Evolutionary conservation across 495 filamentous ascomycete genomes (phyloP).

Genomic region (Chaetomidium leptoderma): DNA sequence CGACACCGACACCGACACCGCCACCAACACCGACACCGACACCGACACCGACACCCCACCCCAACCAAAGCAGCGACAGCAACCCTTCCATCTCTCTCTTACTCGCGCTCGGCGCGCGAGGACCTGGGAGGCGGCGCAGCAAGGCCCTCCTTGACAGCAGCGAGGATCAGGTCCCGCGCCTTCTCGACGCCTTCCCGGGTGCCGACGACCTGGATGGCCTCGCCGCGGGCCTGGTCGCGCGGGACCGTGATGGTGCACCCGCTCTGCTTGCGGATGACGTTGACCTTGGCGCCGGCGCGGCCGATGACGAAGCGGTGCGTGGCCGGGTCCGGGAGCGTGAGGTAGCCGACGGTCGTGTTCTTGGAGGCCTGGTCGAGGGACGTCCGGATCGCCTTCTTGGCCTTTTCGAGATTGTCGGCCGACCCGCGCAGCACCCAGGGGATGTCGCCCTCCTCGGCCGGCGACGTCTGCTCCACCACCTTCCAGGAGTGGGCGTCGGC

Average conservation of each 20-base stretch:
- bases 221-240: conserved; percentile 66
- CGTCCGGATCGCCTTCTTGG: conserved; percentile 63
- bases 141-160: conserved; percentile 64
- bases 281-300: conserved; percentile 83
- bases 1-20: no score
- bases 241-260: conserved; percentile 91
- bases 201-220: conserved; percentile 86
- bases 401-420: conserved; percentile 70
- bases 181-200: conserved; percentile 74
- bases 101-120: no score
- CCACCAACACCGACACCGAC: no score
- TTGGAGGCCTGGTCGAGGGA: conserved; percentile 68
- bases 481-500: conserved; percentile 74
- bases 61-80: no score
- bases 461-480: conserved; percentile 54
- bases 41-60: no score
- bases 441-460: conserved; percentile 65
- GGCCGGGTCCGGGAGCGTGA: conserved; percentile 82
- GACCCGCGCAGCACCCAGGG: conserved; percentile 86
- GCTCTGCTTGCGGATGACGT: conserved; percentile 84
- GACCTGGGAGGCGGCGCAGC: no score
- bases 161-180: conserved; percentile 82
- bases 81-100: no score
- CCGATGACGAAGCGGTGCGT: conserved; percentile 90
- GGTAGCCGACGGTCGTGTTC: conserved; percentile 72